Base-by-base conservation (phyloP, 2,329 filamentous ascomycete genomes). In the Hypoxylon sp. region DNA sequence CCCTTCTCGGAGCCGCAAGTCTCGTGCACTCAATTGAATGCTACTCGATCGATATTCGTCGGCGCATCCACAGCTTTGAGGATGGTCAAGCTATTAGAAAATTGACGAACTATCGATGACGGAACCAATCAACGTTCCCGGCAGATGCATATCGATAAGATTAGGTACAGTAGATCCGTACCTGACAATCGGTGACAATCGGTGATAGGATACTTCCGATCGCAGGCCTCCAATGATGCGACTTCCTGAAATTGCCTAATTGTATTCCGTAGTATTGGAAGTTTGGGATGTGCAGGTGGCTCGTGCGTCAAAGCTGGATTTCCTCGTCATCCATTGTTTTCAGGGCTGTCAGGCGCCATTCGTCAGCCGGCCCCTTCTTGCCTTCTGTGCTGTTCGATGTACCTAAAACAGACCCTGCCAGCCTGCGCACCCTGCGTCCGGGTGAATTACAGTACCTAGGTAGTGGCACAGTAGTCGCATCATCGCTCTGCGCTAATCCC, bases 51-150 rank as follows among this genome's bases (percentile, higher is more conserved):
- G 37, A 55, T 59, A 25, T 62, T 27, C 27, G 11, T 61, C 51
- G 57, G 63, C 63, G 61, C 64, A 65, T 64, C 48, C n/a, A 58
- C 12, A 56, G 47, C 23, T 58, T 47, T n/a, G 61, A 56, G 34
- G 52, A 37, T 19, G 43, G 64, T 67, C 14, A 23, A 61, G 32
- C 32, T 56, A 37, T 46, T 41, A 57, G 56, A 68, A 70, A 70
- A 68, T 65, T 70, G 54, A 64, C 57, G 58, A 63, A 30, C n/a
- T 37, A 52, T 63, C 47, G 45, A 68, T 70, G 68, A 68, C 65
- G 61, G 62, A 61, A 63, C 50, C 57, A 65, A 65, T 65, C 61
- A 65, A 47, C 34, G 45, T 47, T 37, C 29, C 32, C 25, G 9
- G 14, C 37, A 21, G 19, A 5, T 34, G 29, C 41, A 34, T 50